A percentile compares a stretch with the other conserved stretches of the same genome.
Conservation (phyloP, 1,139 yeast species). For the Taphrina pruni region DNA sequence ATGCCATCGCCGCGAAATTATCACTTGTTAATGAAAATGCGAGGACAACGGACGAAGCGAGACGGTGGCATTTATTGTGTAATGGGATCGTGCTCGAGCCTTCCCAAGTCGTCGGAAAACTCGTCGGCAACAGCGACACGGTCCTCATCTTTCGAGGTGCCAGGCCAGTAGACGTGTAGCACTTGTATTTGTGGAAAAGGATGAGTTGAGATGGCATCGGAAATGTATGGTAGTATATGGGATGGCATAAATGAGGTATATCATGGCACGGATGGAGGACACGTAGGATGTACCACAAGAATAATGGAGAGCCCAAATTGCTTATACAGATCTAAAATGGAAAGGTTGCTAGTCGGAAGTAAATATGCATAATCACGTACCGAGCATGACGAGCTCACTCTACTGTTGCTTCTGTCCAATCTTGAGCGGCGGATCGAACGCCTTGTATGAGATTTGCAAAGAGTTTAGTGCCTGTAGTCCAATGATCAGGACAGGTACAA, state of each 20-base stretch:
- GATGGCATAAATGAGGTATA: neutral
- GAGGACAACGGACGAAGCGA: conserved; percentile 13
- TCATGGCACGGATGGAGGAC: neutral
- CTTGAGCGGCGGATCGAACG: conserved; percentile 63
- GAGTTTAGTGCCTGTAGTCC: conserved; percentile 68
- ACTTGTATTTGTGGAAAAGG: neutral
- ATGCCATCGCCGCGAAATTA: conserved; percentile 12
- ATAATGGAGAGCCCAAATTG: neutral
- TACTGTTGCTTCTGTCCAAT: conserved; percentile 37
- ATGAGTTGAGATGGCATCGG: neutral
- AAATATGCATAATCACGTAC: neutral
- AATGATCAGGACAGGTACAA: conserved; percentile 59
- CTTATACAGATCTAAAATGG: neutral
- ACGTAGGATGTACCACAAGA: neutral
- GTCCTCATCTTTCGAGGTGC: conserved; percentile 22
- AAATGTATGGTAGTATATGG: neutral
- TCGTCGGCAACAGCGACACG: conserved; percentile 10
- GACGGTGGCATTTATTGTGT: conserved; percentile 25
- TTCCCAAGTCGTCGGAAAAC: conserved; percentile 13
- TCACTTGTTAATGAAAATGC: conserved; percentile 34
- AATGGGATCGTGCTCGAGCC: conserved; percentile 32
- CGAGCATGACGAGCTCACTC: neutral
- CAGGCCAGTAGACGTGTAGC: neutral
- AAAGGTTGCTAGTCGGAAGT: neutral
- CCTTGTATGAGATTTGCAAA: conserved; percentile 69